A percentile compares a stretch with the other conserved stretches of the same genome.
Evolutionary conservation across 2,329 filamentous ascomycete species (phyloP).

Genomic region (Botrytis tulipae): DNA sequence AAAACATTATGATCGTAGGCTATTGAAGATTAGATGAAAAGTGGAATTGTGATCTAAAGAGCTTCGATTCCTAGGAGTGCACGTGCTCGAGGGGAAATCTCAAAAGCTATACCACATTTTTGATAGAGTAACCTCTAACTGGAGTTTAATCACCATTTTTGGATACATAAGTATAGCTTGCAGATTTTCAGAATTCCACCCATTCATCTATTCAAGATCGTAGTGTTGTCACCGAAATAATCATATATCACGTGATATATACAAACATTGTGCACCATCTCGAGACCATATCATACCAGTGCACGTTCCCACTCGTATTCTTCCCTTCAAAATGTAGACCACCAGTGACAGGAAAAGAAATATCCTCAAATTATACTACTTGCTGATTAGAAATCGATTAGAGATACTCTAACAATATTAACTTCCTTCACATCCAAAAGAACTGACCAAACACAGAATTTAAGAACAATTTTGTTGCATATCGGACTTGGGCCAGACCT

Average conservation of each 20-base stretch:
- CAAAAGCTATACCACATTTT: not conserved
- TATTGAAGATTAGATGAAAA: not conserved
- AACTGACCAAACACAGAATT: not conserved
- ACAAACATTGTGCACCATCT: not conserved
- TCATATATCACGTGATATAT: not conserved
- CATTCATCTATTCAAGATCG: not conserved
- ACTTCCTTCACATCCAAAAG: not conserved
- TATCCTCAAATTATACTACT: not conserved
- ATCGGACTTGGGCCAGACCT: conserved; percentile 1
- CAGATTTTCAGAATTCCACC: fast-evolving
- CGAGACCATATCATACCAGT: not conserved
- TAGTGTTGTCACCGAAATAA: not conserved
- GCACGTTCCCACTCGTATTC: not conserved
- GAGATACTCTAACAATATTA: not conserved
- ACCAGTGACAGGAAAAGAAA: not conserved
- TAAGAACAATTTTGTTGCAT: not conserved
- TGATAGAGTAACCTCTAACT: not conserved
- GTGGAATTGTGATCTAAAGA: not conserved
- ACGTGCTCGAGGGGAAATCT: not conserved
- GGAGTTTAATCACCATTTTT: not conserved
- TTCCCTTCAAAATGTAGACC: not conserved
- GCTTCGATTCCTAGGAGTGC: not conserved
- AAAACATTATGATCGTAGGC: not conserved
- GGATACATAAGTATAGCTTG: fast-evolving
- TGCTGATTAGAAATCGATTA: not conserved